Percentiles rank a stretch among this genome's conserved stretches.
These are phyloP conservation scores for Francoa sonchifolia DNA, from an alignment of 441 rosid species.

Conservation along the genomic window DNA sequence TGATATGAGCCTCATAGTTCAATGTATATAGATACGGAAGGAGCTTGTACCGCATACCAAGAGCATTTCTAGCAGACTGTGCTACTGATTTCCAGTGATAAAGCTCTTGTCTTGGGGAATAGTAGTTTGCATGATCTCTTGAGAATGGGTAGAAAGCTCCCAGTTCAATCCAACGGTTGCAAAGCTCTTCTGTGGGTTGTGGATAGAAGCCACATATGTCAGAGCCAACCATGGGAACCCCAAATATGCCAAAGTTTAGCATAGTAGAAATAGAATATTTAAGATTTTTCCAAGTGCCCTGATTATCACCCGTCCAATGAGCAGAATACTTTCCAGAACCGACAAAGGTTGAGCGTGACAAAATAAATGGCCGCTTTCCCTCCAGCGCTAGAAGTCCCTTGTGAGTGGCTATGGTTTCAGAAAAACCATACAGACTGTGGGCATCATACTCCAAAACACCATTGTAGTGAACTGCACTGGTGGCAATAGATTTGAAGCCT, in stretches of 20 bases:
- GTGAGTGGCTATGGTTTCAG: slow-evolving; percentile 80
- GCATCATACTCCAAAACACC: slow-evolving; percentile 89
- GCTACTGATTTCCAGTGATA: slow-evolving; percentile 88
- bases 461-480: slow-evolving; percentile 80
- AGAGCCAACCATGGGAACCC: slow-evolving; percentile 94
- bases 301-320: slow-evolving; percentile 93
- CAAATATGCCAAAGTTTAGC: slow-evolving; percentile 86
- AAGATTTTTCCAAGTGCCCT: slow-evolving; percentile 88
- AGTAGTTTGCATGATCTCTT: slow-evolving; percentile 86
- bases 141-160: slow-evolving; percentile 96
- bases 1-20: slow-evolving; percentile 61
- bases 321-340: slow-evolving; percentile 91
- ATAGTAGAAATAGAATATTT: slow-evolving; percentile 74
- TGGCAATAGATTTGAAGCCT: slow-evolving; percentile 87
- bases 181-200: slow-evolving; percentile 81
- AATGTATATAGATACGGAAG: slow-evolving; percentile 81
- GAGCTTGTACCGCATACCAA: slow-evolving; percentile 81
- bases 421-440: slow-evolving; percentile 84
- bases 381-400: slow-evolving; percentile 57
- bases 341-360: slow-evolving; percentile 76
- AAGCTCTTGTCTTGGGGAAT: slow-evolving; percentile 93
- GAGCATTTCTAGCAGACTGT: slow-evolving; percentile 75
- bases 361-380: slow-evolving; percentile 84
- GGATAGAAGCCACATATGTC: slow-evolving; percentile 95
- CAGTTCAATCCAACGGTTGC: slow-evolving; percentile 94